A percentile compares a stretch with the other conserved stretches of the same genome.
Evolutionary conservation across 805 yeast species (phyloP).

Genomic region (Lipomyces kockii): DNA sequence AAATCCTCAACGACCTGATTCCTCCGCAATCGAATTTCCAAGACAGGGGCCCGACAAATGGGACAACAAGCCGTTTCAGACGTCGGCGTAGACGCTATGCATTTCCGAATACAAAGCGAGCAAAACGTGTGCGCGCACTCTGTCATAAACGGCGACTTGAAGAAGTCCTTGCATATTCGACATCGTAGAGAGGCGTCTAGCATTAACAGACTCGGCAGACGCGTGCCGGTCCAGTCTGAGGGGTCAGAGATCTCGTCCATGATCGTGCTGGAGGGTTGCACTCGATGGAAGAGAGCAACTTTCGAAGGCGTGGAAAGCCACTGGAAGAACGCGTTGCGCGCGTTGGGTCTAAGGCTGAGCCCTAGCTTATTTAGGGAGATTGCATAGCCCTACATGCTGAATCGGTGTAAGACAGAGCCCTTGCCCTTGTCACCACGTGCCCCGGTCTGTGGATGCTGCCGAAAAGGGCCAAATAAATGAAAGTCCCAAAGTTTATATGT

Average conservation of each 20-base stretch:
- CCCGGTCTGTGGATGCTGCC: neutral
- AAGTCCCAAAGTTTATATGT: no score
- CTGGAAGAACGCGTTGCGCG: no score
- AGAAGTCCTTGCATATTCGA: conserved; percentile 83
- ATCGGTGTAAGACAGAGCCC: neutral
- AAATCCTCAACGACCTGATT: conserved; percentile 75
- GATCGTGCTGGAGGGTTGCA: neutral
- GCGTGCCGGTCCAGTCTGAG: conserved; percentile 66
- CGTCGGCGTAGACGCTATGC: conserved; percentile 52
- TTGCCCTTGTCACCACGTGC: neutral
- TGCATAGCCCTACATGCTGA: no score
- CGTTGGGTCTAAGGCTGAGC: no score
- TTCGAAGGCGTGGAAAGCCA: no score
- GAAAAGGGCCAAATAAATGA: neutral
- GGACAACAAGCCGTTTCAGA: conserved; percentile 66
- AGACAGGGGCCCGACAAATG: conserved; percentile 69
- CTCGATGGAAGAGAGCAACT: no score
- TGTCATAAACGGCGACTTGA: conserved; percentile 79
- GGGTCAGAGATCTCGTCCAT: conserved; percentile 57
- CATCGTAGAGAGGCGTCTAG: conserved; percentile 78
- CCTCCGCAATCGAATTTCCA: conserved; percentile 70
- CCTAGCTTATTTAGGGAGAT: no score
- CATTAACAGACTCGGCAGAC: conserved; percentile 59
- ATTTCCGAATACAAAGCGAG: conserved; percentile 79
- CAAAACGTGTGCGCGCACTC: conserved; percentile 90